Base-by-base conservation (phyloP, 2,329 filamentous ascomycete genomes). In the Ploettnerulaceae sp. region DNA sequence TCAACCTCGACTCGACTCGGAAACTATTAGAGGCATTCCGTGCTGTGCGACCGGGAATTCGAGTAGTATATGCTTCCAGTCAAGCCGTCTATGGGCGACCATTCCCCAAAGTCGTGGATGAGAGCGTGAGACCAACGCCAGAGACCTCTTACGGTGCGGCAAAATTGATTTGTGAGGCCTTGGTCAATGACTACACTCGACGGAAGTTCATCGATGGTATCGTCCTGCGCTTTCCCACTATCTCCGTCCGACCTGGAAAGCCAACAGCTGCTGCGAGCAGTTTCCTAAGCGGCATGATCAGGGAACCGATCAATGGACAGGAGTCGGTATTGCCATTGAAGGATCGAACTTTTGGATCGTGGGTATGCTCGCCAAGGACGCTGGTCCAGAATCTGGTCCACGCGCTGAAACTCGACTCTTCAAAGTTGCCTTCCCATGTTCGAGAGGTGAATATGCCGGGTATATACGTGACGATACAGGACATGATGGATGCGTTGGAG, bases 211-310 rank as follows among this genome's bases (percentile, higher is more conserved):
- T 83, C 36, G 74, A 78, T 40, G 79, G 76, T 0, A 69, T 78
- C 12, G 70, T 70, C 3, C 68, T 80, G 14, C 72, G 79, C 0
- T 71, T 82, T 11, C 79, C 79, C 0, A 82, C 79, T 0, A 73
- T 83, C 12, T 76, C 76, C 0, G 76, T 83, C 1, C 69, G 80
- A 4, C 75, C 79, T 0, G 79, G 80, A 2, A 71, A 69, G 22
- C 79, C 80, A 0, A 79, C 79, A 2, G 75, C 76, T 0, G 78
- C 79, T 0, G 79, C 79, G 2, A 77, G 73, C 3, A 77, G 74
- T 0, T 83, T 82, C 55, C 70, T 79, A 1, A 77, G 70, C 2
- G 79, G 79, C 0, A 82, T 84, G 56, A 76, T 83, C 33, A 69
- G 79, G 3, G 79, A 83, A 61, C 76, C 77, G 0, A 62, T 81